Conservation (phyloP, 2,329 filamentous ascomycete genomes). For the Scolecobasidium constrictum region DNA sequence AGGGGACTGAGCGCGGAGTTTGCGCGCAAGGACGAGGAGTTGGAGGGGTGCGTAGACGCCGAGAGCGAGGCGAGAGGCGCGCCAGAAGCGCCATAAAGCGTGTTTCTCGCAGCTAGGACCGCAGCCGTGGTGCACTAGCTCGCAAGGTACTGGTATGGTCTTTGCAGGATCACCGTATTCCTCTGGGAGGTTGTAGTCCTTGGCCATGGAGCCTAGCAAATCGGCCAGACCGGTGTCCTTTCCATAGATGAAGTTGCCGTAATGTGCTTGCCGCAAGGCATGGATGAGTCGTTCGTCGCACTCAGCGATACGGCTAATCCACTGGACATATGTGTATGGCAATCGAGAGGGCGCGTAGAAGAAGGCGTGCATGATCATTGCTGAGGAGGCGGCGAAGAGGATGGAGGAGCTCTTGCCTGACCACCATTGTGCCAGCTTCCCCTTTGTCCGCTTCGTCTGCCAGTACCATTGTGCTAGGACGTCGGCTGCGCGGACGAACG, state of each 20-base stretch:
- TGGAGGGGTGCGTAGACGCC: slow-evolving; percentile 68
- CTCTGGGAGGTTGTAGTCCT: slow-evolving; percentile 57
- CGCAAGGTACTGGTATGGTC: slow-evolving; percentile 66
- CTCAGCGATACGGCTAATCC: slow-evolving; percentile 68
- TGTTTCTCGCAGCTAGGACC: slow-evolving; percentile 67
- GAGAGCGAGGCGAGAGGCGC: slow-evolving; percentile 64
- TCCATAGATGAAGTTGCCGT: slow-evolving; percentile 58
- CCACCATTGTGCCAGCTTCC: slow-evolving; percentile 17
- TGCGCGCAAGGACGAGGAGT: slow-evolving; percentile 47
- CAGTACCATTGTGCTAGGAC: slow-evolving; percentile 55
- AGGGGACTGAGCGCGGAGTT: slow-evolving; percentile 11
- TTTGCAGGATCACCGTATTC: slow-evolving; percentile 61
- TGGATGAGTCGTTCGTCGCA: slow-evolving; percentile 66
- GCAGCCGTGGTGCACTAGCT: slow-evolving; percentile 71
- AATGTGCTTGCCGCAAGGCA: slow-evolving; percentile 56
- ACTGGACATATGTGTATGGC: slow-evolving; percentile 64
- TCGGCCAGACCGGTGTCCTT: slow-evolving; percentile 58
- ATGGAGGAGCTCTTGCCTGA: slow-evolving; percentile 49
- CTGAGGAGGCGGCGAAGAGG: slow-evolving; percentile 61
- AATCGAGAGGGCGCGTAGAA: slow-evolving; percentile 64
- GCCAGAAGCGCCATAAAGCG: slow-evolving; percentile 54
- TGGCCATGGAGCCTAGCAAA: slow-evolving; percentile 61
- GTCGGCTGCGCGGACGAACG: slow-evolving; percentile 60
- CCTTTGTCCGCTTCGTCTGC: slow-evolving; percentile 19
- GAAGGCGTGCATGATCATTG: slow-evolving; percentile 82